Conservation (phyloP, 2,329 filamentous ascomycete species). For the Xylaria sp. region DNA sequence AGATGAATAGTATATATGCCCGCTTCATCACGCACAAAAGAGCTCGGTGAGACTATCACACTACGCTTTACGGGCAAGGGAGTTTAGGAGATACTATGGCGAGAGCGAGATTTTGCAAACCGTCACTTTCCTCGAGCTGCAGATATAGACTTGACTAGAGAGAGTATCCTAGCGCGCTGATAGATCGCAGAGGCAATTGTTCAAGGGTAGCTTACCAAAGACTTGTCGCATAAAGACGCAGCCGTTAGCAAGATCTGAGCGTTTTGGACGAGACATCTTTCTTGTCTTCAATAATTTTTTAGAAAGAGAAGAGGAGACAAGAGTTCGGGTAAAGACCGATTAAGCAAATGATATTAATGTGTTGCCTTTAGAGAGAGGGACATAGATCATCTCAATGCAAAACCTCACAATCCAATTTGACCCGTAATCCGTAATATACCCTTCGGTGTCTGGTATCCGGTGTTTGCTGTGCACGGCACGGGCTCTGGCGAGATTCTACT, state of each 20-base stretch:
- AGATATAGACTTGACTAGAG: neutral
- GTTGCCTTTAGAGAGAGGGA: neutral
- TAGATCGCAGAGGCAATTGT: constrained; percentile 1
- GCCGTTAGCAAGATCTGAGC: neutral
- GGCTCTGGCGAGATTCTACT: neutral
- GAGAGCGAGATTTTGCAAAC: neutral
- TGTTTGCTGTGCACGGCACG: neutral
- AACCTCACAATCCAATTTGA: neutral
- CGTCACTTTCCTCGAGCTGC: neutral
- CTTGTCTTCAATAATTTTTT: neutral
- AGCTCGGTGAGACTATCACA: neutral
- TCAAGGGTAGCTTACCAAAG: neutral
- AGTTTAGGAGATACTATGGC: neutral
- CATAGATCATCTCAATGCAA: neutral
- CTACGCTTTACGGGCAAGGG: neutral
- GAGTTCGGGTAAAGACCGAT: neutral
- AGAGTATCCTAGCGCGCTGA: neutral
- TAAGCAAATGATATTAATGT: neutral
- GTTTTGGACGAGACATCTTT: neutral
- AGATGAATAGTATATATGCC: neutral
- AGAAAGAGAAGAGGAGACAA: neutral
- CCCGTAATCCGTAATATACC: neutral
- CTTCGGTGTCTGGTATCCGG: constrained; percentile 11
- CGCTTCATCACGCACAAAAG: neutral
- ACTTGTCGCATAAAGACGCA: neutral